A percentile compares a stretch with the other conserved stretches of the same genome.
Conservation (phyloP, 768 basidiomycete species). For the Phanerochaete carnosa region DNA sequence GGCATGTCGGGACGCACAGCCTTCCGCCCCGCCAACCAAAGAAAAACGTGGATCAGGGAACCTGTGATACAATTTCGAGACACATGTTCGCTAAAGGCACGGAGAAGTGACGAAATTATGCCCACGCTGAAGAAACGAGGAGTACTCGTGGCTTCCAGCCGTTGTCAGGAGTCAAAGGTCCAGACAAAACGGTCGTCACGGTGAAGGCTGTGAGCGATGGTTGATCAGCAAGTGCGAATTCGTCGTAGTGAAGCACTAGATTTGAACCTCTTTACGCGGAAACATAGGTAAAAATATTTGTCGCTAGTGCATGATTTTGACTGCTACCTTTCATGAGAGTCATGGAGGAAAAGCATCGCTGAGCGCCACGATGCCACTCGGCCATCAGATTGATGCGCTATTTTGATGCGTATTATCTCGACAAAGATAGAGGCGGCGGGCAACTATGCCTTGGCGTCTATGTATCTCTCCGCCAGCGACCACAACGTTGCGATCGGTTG, state of each 20-base stretch:
- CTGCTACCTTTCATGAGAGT: no score
- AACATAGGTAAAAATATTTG: no score
- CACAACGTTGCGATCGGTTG: background rate
- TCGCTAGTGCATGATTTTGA: no score
- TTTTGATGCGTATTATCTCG: background rate
- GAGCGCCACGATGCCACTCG: background rate
- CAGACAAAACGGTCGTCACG: no score
- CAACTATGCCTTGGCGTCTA: background rate
- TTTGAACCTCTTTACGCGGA: no score
- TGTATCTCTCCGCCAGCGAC: background rate
- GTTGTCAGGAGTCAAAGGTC: no score
- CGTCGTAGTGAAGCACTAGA: no score
- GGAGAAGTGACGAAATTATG: conserved; percentile 6
- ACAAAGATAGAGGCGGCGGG: background rate
- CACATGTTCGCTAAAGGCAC: no score
- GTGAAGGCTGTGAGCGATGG: no score
- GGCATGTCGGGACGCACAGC: background rate
- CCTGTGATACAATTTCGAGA: background rate
- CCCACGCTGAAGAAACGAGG: conserved; percentile 3
- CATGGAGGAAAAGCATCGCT: background rate
- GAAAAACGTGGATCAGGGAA: background rate
- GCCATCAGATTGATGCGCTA: background rate
- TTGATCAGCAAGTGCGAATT: no score
- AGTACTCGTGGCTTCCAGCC: background rate
- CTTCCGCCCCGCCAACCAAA: no score